A percentile compares a stretch with the other conserved stretches of the same genome.
Conservation (phyloP, 148 eudicot species). For the Vaccinium vitisidaea region DNA sequence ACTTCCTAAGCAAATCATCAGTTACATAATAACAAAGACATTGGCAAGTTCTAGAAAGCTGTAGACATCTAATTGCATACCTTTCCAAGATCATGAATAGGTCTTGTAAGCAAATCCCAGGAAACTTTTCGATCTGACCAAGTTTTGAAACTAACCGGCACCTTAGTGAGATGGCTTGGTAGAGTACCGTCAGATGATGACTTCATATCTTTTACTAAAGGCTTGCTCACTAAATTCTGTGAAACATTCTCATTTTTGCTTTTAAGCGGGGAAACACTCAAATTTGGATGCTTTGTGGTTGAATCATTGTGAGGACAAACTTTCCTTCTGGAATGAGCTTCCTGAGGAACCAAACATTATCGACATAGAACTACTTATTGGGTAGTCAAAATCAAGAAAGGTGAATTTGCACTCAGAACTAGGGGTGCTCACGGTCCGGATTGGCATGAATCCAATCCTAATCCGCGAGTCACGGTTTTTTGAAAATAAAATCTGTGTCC, state of each 20-base stretch:
- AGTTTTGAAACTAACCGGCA: slow-evolving; percentile 25
- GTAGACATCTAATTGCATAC: slow-evolving; percentile 18
- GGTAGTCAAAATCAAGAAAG: too few relatives aligned
- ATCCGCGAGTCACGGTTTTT: too few relatives aligned
- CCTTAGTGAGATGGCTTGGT: slow-evolving; percentile 26
- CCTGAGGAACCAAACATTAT: slow-evolving; percentile 9
- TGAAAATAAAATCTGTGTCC: too few relatives aligned
- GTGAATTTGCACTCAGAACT: too few relatives aligned
- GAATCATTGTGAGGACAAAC: slow-evolving; percentile 13
- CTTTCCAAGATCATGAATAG: slow-evolving; percentile 40
- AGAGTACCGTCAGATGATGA: slow-evolving; percentile 13
- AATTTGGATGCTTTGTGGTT: slow-evolving; percentile 11
- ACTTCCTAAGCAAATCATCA: slow-evolving; percentile 25
- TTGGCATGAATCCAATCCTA: too few relatives aligned
- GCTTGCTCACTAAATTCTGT: slow-evolving; percentile 26
- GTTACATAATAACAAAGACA: neutral
- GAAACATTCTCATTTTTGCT: slow-evolving; percentile 31
- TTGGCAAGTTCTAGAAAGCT: neutral
- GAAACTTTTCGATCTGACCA: slow-evolving; percentile 27
- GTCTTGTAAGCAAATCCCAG: slow-evolving; percentile 30
- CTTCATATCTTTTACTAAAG: slow-evolving; percentile 22
- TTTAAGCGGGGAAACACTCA: slow-evolving; percentile 32
- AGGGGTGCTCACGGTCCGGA: too few relatives aligned
- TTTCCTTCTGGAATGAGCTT: slow-evolving; percentile 21
- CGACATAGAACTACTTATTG: too few relatives aligned